Conservation (phyloP, 352 stramenopile species). For the Globisporangium parvum region DNA sequence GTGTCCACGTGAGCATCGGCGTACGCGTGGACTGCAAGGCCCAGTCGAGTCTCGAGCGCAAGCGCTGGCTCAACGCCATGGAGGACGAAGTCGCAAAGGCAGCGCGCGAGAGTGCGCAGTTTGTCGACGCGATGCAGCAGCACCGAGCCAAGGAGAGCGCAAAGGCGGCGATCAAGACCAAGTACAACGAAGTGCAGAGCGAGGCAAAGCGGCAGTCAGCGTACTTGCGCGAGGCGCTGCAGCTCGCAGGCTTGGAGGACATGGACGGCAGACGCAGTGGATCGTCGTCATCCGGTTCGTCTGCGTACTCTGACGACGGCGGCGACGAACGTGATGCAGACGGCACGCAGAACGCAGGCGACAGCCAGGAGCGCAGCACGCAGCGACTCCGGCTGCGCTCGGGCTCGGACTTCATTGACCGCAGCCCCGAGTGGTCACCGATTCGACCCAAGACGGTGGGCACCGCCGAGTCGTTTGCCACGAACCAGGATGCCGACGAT, state of each 20-base stretch:
- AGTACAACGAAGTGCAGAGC: constrained; percentile 37
- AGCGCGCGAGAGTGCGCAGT: constrained; percentile 25
- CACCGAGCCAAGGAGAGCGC: constrained; percentile 32
- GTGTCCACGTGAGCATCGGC: constrained; percentile 20
- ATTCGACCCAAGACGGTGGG: constrained; percentile 36
- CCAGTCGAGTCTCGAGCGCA: constrained; percentile 56
- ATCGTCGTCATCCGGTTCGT: constrained; percentile 1
- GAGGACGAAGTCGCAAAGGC: constrained; percentile 38
- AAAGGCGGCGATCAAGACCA: constrained; percentile 41
- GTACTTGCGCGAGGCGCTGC: constrained; percentile 39
- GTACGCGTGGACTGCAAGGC: constrained; percentile 42
- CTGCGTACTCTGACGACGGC: constrained; percentile 18
- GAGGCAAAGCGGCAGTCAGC: constrained; percentile 46
- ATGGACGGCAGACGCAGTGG: constrained; percentile 7
- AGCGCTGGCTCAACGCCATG: constrained; percentile 63
- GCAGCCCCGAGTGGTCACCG: constrained; percentile 62
- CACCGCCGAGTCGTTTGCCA: constrained; percentile 26
- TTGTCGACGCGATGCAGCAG: constrained; percentile 28
- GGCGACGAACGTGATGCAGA: neutral
- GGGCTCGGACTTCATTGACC: constrained; percentile 38
- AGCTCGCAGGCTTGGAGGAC: constrained; percentile 22
- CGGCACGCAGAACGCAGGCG: neutral
- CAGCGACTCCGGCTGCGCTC: constrained; percentile 12
- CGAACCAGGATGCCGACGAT: constrained; percentile 19
- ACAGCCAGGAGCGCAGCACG: constrained; percentile 3